Base-by-base conservation (phyloP, 1,284 basidiomycete species). In the Veloboletus limbatus region DNA sequence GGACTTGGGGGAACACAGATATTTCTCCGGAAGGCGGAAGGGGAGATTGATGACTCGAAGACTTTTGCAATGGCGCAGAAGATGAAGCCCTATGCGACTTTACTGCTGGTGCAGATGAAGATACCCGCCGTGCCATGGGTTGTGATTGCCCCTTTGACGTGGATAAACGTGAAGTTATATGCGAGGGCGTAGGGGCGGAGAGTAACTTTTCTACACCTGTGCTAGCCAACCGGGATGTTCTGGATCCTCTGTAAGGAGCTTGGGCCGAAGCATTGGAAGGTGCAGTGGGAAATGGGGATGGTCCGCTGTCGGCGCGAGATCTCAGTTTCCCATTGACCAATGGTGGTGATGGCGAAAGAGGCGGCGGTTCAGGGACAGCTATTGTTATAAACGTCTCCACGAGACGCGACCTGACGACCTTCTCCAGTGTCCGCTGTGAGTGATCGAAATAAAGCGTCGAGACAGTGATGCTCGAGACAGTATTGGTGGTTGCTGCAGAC, bases 341-440 rank as follows among this genome's bases (percentile, higher is more conserved):
- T 18, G 49, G 42, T 27, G 47, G 49, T 31, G 49, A 52, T 22
- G 48, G 46, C 17, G 51, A 56, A 53, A 31, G 47, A 24, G 38
- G 52, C 40, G 41, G 36, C 52, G 59, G 49, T 18, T 56, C 53
- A 2, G 65, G 66, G 13, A 79, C 65, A 36, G 69, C 67, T 32
- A 92, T 66, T 14, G 82, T 76, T 44, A 92, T 66, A 57, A 89
- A 88, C 1, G 86, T 88, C 63, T 90, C 86, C n/a, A 90, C 80
- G 21, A 92, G 69, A 36, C 88, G 78, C n/a, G 84, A 81, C 37
- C 71, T 69, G 6, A 92, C 72, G 8, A 88, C 75, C 53, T 76
- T 81, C 67, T 88, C 85, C 31, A 91, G 69, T 5, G 73, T 75
- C 33, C 68, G 68, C 60, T 90, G 86, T 11, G 85, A 85, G 52